Evolutionary conservation across 140 eudicot species (phyloP).

Genomic region (Bidens hawaiensis): DNA sequence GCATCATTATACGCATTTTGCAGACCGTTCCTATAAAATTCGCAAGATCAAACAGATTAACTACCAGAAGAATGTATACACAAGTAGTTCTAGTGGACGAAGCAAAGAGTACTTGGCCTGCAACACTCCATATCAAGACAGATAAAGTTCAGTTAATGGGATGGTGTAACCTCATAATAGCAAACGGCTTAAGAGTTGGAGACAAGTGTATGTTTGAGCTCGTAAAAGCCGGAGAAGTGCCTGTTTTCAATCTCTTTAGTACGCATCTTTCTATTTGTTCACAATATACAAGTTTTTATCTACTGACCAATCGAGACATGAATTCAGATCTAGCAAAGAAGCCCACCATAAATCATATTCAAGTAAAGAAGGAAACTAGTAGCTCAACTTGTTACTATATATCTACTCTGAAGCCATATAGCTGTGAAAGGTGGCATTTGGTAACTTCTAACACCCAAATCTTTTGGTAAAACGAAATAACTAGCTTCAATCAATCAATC

Average conservation of each 20-base stretch:
- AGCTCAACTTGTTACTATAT: slow-evolving; percentile 4
- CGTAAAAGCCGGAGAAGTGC: slow-evolving; percentile 6
- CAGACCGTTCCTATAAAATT: slow-evolving; percentile 21
- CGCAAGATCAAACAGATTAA: slow-evolving; percentile 26
- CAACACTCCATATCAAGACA: not conserved
- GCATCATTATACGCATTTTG: no score
- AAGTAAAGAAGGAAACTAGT: slow-evolving; percentile 5
- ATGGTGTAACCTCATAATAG: slow-evolving; percentile 7
- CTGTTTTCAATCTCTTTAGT: slow-evolving; percentile 21
- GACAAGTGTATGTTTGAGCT: slow-evolving; percentile 18
- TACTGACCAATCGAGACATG: no score
- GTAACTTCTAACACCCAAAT: slow-evolving; percentile 15
- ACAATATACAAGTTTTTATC: no score
- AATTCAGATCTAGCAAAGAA: slow-evolving; percentile 15
- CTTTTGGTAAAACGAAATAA: not conserved
- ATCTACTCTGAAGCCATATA: slow-evolving; percentile 9
- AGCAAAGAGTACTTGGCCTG: slow-evolving; percentile 13
- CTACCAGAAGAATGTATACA: not conserved
- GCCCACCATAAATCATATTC: not conserved
- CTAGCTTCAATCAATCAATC: no score
- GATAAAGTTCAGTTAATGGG: not conserved
- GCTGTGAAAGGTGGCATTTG: not conserved
- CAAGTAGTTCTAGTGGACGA: slow-evolving; percentile 15
- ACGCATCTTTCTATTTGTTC: slow-evolving; percentile 1
- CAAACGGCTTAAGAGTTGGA: slow-evolving; percentile 4